Base-by-base conservation (phyloP, 306 rosid genomes). In the Rosa multiflora region DNA sequence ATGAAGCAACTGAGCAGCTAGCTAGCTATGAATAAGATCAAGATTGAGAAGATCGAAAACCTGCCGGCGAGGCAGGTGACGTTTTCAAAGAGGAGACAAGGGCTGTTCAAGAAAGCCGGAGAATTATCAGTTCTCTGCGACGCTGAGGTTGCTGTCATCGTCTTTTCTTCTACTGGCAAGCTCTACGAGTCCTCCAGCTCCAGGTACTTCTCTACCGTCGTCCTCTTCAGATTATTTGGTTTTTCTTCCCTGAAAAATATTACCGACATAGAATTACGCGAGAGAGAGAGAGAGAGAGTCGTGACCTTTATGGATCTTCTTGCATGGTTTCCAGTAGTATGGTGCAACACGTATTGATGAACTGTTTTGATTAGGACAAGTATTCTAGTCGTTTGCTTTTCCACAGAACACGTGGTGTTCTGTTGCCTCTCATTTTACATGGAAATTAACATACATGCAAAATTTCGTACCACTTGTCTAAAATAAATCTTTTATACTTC, bases 41-140 rank as follows among this genome's bases (percentile, higher is more conserved):
- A 75, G 83, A 84, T 87, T 23, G 77, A 77, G 86, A 84, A 75
- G 80, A 84, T 87, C 23, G 82, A 77, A 78, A 79, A 87, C 78
- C 20, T 82, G 32, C 84, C 86, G 29, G 87, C 87, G 43, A 87
- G 90, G 77, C 87, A 81, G 51, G 86, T 76, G 61, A 84, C 89
- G 0, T 86, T 86, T 56, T 81, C 87, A 3, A 86, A 86, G 83
- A 84, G 89, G 40, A 76, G 87, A 68, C 26, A 83, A 61, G 86
- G 87, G 73, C 81, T 87, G 46, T 49, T 81, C 61, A 87, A 79
- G 82, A 87, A 87, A 82, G 89, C 89, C 14, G 68, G 79, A 49
- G 89, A 81, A 82, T 78, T 86, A 35, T 81, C 87, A 4, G 82
- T 86, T 70, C 87, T 83, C 20, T 81, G 87, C 58, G 89, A 87